phyloP scores from a whole-genome alignment of 2,329 filamentous ascomycete species.

The Ambrosiella cleistominuta region DNA sequence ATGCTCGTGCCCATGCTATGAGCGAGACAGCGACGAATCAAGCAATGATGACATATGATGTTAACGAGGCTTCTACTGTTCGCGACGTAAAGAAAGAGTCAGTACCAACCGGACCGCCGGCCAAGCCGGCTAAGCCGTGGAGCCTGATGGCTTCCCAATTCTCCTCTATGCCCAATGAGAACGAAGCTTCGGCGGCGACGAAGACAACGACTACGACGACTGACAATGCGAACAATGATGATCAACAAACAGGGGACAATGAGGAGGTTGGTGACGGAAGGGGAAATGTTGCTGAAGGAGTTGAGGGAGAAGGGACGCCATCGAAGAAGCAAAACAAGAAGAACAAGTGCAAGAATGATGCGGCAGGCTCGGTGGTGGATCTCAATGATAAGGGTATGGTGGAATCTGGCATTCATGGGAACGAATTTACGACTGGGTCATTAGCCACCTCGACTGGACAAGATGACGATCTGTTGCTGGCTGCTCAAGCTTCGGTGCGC shows the following conservation, averaged over 20 bases:
- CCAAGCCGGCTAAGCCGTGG: slow-evolving; percentile 22
- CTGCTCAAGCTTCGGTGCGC: slow-evolving; percentile 51
- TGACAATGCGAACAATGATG: not conserved
- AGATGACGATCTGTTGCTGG: slow-evolving; percentile 46
- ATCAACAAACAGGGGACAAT: not conserved
- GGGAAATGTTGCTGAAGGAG: not conserved
- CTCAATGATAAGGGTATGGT: not conserved
- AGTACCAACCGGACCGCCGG: slow-evolving; percentile 5
- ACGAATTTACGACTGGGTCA: not conserved
- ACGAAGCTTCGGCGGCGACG: slow-evolving; percentile 13
- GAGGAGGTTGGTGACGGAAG: not conserved
- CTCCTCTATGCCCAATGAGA: slow-evolving; percentile 24
- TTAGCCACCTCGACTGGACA: not conserved
- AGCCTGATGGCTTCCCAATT: slow-evolving; percentile 38
- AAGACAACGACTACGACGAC: not conserved
- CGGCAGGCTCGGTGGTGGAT: slow-evolving; percentile 13
- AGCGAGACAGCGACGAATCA: slow-evolving; percentile 3
- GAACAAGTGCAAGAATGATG: slow-evolving; percentile 12
- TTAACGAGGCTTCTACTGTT: not conserved
- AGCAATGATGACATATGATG: not conserved
- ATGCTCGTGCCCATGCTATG: not conserved
- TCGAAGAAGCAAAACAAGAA: slow-evolving; percentile 12
- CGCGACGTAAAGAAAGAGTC: slow-evolving; percentile 24
- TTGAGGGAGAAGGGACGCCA: not conserved
- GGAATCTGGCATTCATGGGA: not conserved